Evolutionary conservation across 192 early-diverging fungal species (phyloP).

Genomic region (Backusella tarrabulga): DNA sequence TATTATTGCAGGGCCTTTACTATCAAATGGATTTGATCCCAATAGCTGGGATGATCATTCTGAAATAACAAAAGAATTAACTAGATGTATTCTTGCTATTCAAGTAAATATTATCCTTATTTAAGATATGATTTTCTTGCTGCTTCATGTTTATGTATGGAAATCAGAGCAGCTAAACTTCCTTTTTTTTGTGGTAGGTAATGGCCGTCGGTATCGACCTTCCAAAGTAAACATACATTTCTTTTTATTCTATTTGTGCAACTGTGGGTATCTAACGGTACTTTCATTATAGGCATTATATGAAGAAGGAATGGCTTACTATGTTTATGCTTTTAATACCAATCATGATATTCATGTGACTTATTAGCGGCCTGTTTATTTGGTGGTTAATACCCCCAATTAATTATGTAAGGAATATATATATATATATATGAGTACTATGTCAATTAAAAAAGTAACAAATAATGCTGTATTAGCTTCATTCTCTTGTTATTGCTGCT

Average conservation of each 20-base stretch:
- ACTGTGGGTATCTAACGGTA: background rate
- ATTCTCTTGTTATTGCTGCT: slow-evolving; percentile 76
- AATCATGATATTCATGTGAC: slow-evolving; percentile 81
- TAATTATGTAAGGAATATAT: slow-evolving; percentile 44
- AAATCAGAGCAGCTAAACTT: background rate
- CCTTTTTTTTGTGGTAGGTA: slow-evolving; percentile 44
- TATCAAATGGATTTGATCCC: slow-evolving; percentile 70
- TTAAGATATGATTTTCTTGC: background rate
- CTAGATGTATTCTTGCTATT: slow-evolving; percentile 78
- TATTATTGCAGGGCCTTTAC: slow-evolving; percentile 78
- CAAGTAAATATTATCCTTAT: slow-evolving; percentile 44
- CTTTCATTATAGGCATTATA: slow-evolving; percentile 28
- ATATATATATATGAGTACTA: background rate
- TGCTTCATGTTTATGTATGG: background rate
- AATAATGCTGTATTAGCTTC: slow-evolving; percentile 41
- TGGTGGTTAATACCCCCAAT: slow-evolving; percentile 57
- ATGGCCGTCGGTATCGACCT: slow-evolving; percentile 84
- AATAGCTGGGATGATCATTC: slow-evolving; percentile 46
- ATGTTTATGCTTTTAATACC: slow-evolving; percentile 75
- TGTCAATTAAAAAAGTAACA: background rate
- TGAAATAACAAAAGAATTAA: slow-evolving; percentile 66
- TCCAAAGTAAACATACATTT: slow-evolving; percentile 55
- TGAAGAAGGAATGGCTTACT: slow-evolving; percentile 58
- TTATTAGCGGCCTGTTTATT: slow-evolving; percentile 63
- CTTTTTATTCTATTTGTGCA: background rate